Percentiles rank a stretch among this genome's conserved stretches.
These are phyloP conservation scores for Periconia sp. DNA, from an alignment of 2,329 filamentous ascomycete species.

Conservation along the genomic window DNA sequence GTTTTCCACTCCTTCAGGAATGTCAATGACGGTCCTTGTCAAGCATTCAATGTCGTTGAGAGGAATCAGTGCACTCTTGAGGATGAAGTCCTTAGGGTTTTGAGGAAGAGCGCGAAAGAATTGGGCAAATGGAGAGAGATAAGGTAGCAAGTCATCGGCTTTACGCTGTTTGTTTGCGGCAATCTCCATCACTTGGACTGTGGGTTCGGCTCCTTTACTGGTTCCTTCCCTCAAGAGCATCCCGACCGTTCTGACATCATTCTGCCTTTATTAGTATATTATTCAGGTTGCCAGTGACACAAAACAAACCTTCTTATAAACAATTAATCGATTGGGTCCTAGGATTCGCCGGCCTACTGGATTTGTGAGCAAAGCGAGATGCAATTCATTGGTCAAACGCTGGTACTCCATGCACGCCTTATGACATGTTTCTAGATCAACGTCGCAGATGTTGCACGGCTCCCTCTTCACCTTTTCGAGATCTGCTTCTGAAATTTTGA, in stretches of 20 bases:
- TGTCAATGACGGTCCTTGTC: constrained; percentile 66
- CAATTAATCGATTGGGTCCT: constrained; percentile 71
- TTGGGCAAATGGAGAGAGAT: constrained; percentile 69
- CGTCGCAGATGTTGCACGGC: constrained; percentile 77
- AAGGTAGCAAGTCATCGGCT: constrained; percentile 84
- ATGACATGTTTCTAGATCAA: constrained; percentile 78
- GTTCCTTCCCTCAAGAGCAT: constrained; percentile 77
- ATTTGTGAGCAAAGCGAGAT: constrained; percentile 75
- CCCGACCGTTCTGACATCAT: constrained; percentile 80
- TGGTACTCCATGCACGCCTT: constrained; percentile 78
- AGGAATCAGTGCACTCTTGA: constrained; percentile 69
- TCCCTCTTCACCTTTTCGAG: constrained; percentile 88
- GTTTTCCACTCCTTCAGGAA: constrained; percentile 46
- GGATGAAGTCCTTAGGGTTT: constrained; percentile 65
- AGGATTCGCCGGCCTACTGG: constrained; percentile 82
- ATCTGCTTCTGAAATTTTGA: constrained; percentile 89
- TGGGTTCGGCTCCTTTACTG: constrained; percentile 66
- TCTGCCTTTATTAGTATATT: constrained; percentile 47
- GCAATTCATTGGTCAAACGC: constrained; percentile 76
- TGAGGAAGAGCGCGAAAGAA: constrained; percentile 70
- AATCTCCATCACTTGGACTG: constrained; percentile 78
- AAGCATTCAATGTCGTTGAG: constrained; percentile 82
- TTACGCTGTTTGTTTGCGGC: constrained; percentile 69
- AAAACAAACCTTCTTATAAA: constrained; percentile 66
- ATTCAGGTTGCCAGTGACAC: neutral